These are phyloP conservation scores for Marchantia paleacea DNA, from an alignment of 225 moss, liverwort and hornwort species.

Conservation along the genomic window DNA sequence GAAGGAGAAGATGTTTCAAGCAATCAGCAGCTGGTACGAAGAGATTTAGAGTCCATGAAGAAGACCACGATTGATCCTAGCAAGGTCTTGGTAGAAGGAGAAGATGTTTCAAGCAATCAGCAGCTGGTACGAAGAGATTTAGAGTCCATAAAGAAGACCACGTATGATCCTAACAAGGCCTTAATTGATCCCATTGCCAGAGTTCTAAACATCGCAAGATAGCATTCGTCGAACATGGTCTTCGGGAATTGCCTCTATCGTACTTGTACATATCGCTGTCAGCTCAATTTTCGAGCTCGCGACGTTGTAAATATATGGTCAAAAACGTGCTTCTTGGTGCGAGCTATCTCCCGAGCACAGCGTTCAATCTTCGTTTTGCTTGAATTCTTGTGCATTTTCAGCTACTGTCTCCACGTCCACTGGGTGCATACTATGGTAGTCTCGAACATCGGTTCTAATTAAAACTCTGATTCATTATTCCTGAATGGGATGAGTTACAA, in stretches of 20 bases:
- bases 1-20: neutral
- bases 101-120: neutral
- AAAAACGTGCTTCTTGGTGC: neutral
- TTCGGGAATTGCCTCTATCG: neutral
- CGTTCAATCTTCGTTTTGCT: neutral
- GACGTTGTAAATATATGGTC: neutral
- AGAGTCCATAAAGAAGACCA: neutral
- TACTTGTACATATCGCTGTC: neutral
- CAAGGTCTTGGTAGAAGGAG: too few species aligned
- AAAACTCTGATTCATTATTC: too few species aligned
- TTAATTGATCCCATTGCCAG: slow-evolving; percentile 6
- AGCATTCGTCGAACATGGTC: neutral
- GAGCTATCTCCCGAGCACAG: neutral
- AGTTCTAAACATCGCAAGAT: slow-evolving; percentile 11
- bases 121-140: neutral
- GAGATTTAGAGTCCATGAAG: too few species aligned
- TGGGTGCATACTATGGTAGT: too few species aligned
- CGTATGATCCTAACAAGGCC: slow-evolving; percentile 6
- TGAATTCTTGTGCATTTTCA: neutral
- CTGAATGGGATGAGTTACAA: too few species aligned
- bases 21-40: neutral
- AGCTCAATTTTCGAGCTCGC: neutral
- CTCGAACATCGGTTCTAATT: too few species aligned
- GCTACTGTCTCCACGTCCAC: neutral
- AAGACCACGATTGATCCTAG: too few species aligned